Base-by-base conservation (phyloP, 202 grass and related monocot species). In the Zoysia matrella region DNA sequence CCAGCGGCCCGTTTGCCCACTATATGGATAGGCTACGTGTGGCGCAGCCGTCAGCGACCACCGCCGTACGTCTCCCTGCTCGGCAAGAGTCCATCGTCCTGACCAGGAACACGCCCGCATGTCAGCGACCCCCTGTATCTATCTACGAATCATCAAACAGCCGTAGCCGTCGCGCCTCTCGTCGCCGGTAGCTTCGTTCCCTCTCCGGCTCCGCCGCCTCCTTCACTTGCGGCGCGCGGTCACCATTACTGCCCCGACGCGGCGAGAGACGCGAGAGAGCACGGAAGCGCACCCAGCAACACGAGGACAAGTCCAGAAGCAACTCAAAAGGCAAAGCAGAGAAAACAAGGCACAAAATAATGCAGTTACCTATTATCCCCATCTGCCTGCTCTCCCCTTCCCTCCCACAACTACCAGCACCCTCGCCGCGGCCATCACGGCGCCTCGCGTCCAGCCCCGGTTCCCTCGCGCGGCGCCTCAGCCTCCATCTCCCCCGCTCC, bases 11-110 rank as follows among this genome's bases (percentile, higher is more conserved):
- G 30, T 36, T 36, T 36, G 30, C 30, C 30, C 30, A 36, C 30
- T 36, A 30, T 3, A 1, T 63, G 52, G 87, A 82, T 89, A 89
- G 83, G 87, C 6, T 68, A 15, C 47, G 78, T 74, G 87, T 82
- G 87, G 87, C 4, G 47, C 8, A 41, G 77, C 7, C 3, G 48
- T 8, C 5, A 18, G 60, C 51, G 7, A 40, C 15, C 0, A 5
- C 8, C 45, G 5, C 36, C 22, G 40, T 51, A 22, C 16, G 16
- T 60, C 16, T 44, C 52, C 7, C 36, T 64, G 11, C n/a, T 2
- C 49, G 75, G 48, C 83, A 36, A 51, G 60, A 4, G 18, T 22
- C 40, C 13, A 8, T 9, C 14, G 22, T 11, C 9, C 2, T 64
- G 58, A 36, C 74, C 74, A 77, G 0, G 39, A 0, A 0, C 10